These are phyloP conservation scores for Colletotrichum theobromicola DNA, from an alignment of 2,329 filamentous ascomycete genomes.

Conservation along the genomic window DNA sequence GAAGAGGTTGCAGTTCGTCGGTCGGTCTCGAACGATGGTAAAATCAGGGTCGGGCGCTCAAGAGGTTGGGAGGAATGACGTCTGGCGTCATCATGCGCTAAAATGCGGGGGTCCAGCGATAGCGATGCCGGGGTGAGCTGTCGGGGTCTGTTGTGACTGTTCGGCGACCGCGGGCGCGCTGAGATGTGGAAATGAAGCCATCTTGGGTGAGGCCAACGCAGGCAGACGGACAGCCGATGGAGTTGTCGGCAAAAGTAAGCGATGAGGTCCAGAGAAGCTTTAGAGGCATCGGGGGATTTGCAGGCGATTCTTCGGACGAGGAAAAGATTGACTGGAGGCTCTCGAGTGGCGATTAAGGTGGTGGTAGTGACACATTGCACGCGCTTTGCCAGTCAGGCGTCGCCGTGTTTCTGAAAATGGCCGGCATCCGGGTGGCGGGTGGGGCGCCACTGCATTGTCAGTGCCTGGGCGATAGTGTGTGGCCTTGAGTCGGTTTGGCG, in stretches of 20 bases:
- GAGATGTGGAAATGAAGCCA: background rate
- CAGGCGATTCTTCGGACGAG: constrained; percentile 10
- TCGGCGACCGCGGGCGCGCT: background rate
- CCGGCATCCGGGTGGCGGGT: constrained; percentile 1
- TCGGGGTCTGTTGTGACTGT: background rate
- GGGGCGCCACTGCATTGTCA: constrained; percentile 13
- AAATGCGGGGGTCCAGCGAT: background rate
- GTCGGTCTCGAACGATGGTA: background rate
- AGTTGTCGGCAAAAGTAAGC: background rate
- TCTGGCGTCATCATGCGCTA: background rate
- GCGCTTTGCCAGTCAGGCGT: background rate
- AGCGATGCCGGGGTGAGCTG: background rate
- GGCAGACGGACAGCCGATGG: background rate
- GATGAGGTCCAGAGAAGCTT: constrained; percentile 19
- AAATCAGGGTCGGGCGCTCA: background rate
- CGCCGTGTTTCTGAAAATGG: background rate
- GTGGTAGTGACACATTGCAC: background rate
- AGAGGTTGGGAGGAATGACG: constrained; percentile 8
- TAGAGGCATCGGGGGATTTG: background rate
- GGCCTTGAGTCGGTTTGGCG: background rate
- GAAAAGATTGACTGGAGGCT: constrained; percentile 13
- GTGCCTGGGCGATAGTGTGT: background rate
- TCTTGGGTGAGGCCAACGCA: background rate
- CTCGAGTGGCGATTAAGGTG: constrained; percentile 8
- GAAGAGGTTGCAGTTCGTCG: background rate